Base-by-base conservation (phyloP, 2,329 filamentous ascomycete species). In the Scedosporium dehoogii region DNA sequence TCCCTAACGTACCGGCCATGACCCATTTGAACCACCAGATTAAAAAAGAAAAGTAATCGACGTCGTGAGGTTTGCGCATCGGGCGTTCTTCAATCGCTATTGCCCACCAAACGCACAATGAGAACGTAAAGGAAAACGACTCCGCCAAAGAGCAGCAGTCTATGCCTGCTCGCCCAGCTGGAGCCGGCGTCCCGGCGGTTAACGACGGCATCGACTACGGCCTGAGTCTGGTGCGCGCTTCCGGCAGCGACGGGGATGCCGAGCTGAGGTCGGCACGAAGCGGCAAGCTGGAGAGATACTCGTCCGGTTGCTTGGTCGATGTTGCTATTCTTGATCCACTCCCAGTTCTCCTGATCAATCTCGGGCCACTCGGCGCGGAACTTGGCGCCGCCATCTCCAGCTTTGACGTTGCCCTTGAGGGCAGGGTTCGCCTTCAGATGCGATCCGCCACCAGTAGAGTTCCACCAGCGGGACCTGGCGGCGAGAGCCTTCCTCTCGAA, bases 361-460 rank as follows among this genome's bases (percentile, higher is more conserved):
- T 97, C 93, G 16, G 91, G 86, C 91, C 92, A 99, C 76, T 97
- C 91, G 10, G 84, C 79, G 62, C 86, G 84, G 73, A 99, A 99
- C 76, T 96, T 96, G 69, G 88, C 85, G 3, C 94, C 94, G 12
- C 92, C 92, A 71, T 99, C 94, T 23, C 94, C 94, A 3, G 89
- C 89, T 75, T 92, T 96, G 70, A 97, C 87, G 65, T 96, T 91
- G 9, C 90, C 91, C 72, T 87, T 91, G 63, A 78, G 77, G 1
- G 78, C 77, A 2, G 77, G 73, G 62, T 80, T 81, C 23, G 77
- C 73, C 65, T 82, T 85, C 16, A 75, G 71, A 64, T 87, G 84
- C 2, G 88, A 89, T 6, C 93, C 93, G 60, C 91, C 92, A 48
- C 93, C 92, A 0, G 93, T 97, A 41, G 87, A 90, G 76, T 99